These are phyloP conservation scores for Paramecium pentaurelia DNA, from an alignment of 73 alveolate species.

Conservation along the genomic window DNA sequence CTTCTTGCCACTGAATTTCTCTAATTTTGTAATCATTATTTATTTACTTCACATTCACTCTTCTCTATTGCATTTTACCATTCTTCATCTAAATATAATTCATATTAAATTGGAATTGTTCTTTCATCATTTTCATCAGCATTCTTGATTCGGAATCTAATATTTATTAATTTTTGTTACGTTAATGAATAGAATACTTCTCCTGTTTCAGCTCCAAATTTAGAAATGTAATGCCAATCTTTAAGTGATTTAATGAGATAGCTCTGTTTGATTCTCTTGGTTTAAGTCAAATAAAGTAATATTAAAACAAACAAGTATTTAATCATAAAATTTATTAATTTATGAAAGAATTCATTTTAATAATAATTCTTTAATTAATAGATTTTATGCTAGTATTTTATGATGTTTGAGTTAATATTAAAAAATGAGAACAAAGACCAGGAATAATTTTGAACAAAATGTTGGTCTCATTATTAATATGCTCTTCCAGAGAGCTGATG, in stretches of 20 bases:
- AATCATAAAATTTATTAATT: neutral
- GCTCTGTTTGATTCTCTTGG: neutral
- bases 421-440: neutral
- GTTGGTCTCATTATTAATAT: neutral
- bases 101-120: neutral
- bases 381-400: neutral
- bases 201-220: slow-evolving; percentile 53
- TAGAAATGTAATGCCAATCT: slow-evolving; percentile 56
- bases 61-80: slow-evolving; percentile 28
- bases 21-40: neutral
- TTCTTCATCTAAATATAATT: slow-evolving; percentile 56
- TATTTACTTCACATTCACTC: slow-evolving; percentile 28
- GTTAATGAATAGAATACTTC: neutral
- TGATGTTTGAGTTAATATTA: neutral
- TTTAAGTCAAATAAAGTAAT: neutral
- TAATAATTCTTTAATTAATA: neutral
- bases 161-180: neutral
- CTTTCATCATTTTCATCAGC: neutral
- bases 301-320: neutral
- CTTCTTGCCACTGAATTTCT: neutral
- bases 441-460: neutral
- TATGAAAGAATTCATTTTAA: neutral
- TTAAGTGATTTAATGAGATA: neutral
- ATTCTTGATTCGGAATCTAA: neutral
- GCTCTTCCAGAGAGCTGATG: neutral